phyloP scores from a whole-genome alignment of 345 rosid genomes.

The Eucalyptus microcorys region DNA sequence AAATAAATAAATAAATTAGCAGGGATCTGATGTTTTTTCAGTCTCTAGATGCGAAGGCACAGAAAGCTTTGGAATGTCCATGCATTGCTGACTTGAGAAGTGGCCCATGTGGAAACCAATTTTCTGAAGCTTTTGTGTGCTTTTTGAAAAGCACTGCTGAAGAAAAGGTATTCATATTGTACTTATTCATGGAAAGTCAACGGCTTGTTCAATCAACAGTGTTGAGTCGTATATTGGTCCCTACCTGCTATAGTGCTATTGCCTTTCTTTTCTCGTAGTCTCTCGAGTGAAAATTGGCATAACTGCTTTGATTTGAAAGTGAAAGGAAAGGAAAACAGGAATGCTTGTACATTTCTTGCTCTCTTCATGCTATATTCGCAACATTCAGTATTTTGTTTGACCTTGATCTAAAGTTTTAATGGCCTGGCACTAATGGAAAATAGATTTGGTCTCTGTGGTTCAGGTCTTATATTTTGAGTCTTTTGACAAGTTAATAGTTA shows the following conservation, averaged over 20 bases:
- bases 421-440: background rate
- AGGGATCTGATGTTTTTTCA: constrained; percentile 19
- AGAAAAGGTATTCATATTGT: constrained; percentile 44
- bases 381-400: background rate
- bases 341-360: background rate
- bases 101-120: constrained; percentile 66
- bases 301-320: background rate
- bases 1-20: background rate
- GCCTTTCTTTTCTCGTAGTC: background rate
- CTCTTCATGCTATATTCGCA: background rate
- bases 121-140: constrained; percentile 82
- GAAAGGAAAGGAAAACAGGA: background rate
- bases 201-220: background rate
- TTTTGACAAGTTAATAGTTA: background rate
- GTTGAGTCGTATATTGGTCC: background rate
- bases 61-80: constrained; percentile 85
- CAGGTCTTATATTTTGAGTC: background rate
- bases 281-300: background rate
- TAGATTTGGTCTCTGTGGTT: background rate
- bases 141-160: constrained; percentile 76
- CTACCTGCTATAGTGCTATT: background rate
- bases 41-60: constrained; percentile 68
- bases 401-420: background rate
- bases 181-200: background rate
- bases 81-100: constrained; percentile 74